A percentile compares a stretch with the other conserved stretches of the same genome.
These are phyloP conservation scores for Arabis hirsuta DNA, from an alignment of 345 rosid genomes.

Conservation along the genomic window DNA sequence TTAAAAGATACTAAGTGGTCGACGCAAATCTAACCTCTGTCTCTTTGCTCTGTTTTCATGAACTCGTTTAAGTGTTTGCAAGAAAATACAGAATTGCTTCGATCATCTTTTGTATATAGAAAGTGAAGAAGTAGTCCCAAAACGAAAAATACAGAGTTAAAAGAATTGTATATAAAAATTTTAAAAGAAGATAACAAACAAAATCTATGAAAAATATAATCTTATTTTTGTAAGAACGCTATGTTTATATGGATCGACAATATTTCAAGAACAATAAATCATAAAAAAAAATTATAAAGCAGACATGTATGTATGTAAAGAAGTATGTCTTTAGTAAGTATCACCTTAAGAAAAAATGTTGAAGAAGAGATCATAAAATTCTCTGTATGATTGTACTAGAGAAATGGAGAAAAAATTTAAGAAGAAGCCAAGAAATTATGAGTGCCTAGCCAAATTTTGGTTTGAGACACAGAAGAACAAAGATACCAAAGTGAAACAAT, in stretches of 20 bases:
- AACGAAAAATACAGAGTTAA: neutral
- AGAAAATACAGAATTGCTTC: neutral
- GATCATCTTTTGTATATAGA: constrained; percentile 14
- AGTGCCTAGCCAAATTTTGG: constrained; percentile 6
- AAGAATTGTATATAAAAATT: neutral
- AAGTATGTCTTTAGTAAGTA: constrained; percentile 14
- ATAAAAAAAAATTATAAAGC: constrained; percentile 1
- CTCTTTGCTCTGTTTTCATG: constrained; percentile 22
- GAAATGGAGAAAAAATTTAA: neutral
- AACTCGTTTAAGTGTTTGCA: constrained; percentile 23
- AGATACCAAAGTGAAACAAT: constrained; percentile 3
- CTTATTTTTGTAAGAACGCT: neutral
- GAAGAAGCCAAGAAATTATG: constrained; percentile 4
- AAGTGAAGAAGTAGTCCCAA: constrained; percentile 2
- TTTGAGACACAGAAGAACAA: neutral
- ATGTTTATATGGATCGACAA: neutral
- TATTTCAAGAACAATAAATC: constrained; percentile 23
- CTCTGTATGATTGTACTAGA: constrained; percentile 5
- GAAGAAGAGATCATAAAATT: neutral
- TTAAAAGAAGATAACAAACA: constrained; percentile 2
- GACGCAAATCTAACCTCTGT: constrained; percentile 13
- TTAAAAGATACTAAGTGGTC: constrained; percentile 3
- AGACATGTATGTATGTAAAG: neutral
- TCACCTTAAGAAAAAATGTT: constrained; percentile 30
- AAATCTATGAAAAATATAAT: constrained; percentile 4